Percentiles rank a stretch among this genome's conserved stretches.
These are phyloP conservation scores for Apiosordaria backusii DNA, from an alignment of 495 filamentous ascomycete species.

Conservation along the genomic window DNA sequence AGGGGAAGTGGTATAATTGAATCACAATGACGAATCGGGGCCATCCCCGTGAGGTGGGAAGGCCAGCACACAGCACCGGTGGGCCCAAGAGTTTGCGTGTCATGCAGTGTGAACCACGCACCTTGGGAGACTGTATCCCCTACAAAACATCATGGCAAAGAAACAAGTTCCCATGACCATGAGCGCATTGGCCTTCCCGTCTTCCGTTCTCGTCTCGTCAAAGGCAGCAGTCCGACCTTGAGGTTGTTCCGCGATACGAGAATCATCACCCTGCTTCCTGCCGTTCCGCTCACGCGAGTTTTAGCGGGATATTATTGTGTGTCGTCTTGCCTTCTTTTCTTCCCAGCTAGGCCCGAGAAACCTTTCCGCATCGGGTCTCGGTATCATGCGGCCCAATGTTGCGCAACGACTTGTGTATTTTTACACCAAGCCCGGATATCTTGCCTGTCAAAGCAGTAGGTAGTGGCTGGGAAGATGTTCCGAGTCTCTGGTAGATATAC, in stretches of 20 bases:
- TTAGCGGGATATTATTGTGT: neutral
- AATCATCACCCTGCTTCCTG: neutral
- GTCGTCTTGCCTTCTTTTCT: neutral
- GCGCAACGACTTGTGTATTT: neutral
- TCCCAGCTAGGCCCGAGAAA: neutral
- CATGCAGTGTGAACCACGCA: neutral
- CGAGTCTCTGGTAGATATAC: neutral
- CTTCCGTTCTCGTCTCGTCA: neutral
- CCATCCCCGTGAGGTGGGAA: neutral
- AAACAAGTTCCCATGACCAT: neutral
- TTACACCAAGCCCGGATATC: neutral
- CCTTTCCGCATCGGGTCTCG: constrained; percentile 2
- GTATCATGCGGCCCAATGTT: constrained; percentile 5
- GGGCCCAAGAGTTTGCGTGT: neutral
- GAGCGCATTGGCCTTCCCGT: neutral
- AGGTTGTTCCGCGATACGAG: neutral
- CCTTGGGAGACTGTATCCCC: neutral
- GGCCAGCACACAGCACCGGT: neutral
- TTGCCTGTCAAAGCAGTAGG: neutral
- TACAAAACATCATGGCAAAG: neutral
- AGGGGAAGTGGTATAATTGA: no score
- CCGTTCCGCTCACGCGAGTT: neutral
- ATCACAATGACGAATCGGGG: neutral
- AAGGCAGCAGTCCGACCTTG: neutral
- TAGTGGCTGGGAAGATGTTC: neutral